Percentiles rank a stretch among this genome's conserved stretches.
These are phyloP conservation scores for Xerocomus potaroensis DNA, from an alignment of 768 basidiomycete species.

Conservation along the genomic window DNA sequence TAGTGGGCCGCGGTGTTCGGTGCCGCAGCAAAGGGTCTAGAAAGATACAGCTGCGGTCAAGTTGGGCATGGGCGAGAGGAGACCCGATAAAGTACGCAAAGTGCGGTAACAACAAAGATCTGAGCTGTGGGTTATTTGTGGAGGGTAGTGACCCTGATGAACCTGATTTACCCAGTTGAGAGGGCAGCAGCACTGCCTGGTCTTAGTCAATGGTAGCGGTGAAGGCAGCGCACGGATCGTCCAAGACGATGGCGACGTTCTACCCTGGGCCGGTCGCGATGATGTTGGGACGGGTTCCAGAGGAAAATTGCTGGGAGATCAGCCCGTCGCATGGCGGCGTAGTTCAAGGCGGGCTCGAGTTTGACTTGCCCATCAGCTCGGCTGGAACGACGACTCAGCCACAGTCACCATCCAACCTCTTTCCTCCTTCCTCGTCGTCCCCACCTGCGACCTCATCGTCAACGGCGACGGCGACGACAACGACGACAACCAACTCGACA, in stretches of 20 bases:
- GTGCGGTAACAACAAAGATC: too few relatives aligned
- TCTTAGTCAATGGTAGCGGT: constrained; percentile 13
- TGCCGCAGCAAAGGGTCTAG: background rate
- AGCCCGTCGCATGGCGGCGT: constrained; percentile 53
- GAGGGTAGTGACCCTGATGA: constrained; percentile 7
- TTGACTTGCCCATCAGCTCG: constrained; percentile 50
- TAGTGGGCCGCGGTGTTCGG: background rate
- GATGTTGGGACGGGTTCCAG: constrained; percentile 47
- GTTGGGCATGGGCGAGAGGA: constrained; percentile 2
- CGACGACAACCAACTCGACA: background rate
- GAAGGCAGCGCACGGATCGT: constrained; percentile 6
- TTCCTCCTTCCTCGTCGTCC: constrained; percentile 12
- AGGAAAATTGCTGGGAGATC: constrained; percentile 40
- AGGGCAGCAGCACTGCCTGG: constrained; percentile 25
- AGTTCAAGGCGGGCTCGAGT: constrained; percentile 55
- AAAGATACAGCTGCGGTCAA: background rate
- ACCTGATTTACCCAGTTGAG: constrained; percentile 16
- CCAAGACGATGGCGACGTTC: constrained; percentile 28
- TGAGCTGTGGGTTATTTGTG: constrained; percentile 9
- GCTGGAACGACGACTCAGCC: constrained; percentile 19
- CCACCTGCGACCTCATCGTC: constrained; percentile 5
- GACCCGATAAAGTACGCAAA: background rate
- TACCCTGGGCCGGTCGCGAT: constrained; percentile 48
- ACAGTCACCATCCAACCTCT: constrained; percentile 17
- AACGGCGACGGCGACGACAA: constrained; percentile 11